Base-by-base conservation (phyloP, 1,139 yeast species). In the Wickerhamomyces sp. region DNA sequence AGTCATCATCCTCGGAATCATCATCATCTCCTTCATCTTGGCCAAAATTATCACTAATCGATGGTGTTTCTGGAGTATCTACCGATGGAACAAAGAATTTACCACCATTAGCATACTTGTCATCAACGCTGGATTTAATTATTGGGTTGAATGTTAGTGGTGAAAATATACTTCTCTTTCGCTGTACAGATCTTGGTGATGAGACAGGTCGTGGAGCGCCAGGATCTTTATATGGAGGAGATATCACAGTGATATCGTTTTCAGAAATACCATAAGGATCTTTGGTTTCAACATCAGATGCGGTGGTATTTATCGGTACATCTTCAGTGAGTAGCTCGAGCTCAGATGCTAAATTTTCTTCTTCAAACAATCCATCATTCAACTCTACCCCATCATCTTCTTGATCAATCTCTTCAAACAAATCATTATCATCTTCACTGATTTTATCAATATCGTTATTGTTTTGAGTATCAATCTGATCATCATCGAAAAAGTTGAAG, bases 61-160 rank as follows among this genome's bases (percentile, higher is more conserved):
- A 19, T 3, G 40, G 45, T 25, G 37, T 39, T 3, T 32, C 30
- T 8, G 46, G 55, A 2, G 46, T 41, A 4, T 37, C 50, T 16
- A 35, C 45, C 10, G 35, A 60, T 58, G 46, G 34, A 8, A 79
- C 85, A 52, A 78, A 85, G 51, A 82, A 87, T 50, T 86, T 82
- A 3, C 96, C 96, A 6, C 96, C 96, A 47, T 74, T 73, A 7
- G 85, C 82, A 49, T 87, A 87, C 51, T 87, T 87, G 37, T 84
- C 78, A 54, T 87, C 95, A 19, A 87, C 79, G 41, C 75, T 78
- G 33, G 76, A 74, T 42, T 78, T 78, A 34, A 86, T 85, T 23
- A 79, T 72, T 0, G 95, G 93, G 48, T 85, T 84, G 59, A 87
- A 87, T 28, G 72, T 69, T 23, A 87, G 65, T 0, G 95, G 95